Evolutionary conservation across 305 asterid species (phyloP), one percentile per base, ranked within the genome.

Genomic region (Fraxinus platypoda): DNA sequence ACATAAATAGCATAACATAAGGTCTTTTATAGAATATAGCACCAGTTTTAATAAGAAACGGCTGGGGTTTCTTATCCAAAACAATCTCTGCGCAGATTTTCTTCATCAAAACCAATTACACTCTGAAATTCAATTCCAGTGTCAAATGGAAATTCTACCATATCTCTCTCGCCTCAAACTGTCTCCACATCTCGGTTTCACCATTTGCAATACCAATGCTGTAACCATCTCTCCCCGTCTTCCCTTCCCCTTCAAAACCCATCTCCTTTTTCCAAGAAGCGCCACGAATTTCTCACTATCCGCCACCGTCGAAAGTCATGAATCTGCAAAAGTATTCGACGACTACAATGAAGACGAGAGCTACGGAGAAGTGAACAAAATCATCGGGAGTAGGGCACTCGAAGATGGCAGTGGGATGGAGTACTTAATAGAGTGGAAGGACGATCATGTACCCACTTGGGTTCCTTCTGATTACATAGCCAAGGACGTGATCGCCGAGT

Each of bases 401-500:
- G 89, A 81, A 2, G 75, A 79, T 4, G 95, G 92, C 23, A 79
- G 83, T 8, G 94, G 90, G 4, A 95, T 95, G 99, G 97, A 94
- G 86, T 94, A 95, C 80, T 66, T 95, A 23, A 95, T 95, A 4
- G 93, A 95, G 89, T 95, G 99, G 99, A 92, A 90, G 82, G 99
- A 95, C 89, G 97, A 90, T 3, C 96, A 94, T 80, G 87, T 92
- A 54, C 99, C 97, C 38, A 95, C 99, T 0, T 95, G 99, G 99
- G 97, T 93, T 77, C 99, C 99, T 4, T 88, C 96, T 30, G 89
- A 94, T 38, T 95, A 8, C 91, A 87, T 94, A 1, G 98, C 99
- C 74, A 86, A 79, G 19, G 99, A 95, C 80, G 97, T 95, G 54
- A 91, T 95, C 0, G 87, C 97, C 23, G 99, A 95, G 85, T 95